These are phyloP conservation scores for Solanum bukasovii DNA, from an alignment of 257 asterid species.

Conservation along the genomic window DNA sequence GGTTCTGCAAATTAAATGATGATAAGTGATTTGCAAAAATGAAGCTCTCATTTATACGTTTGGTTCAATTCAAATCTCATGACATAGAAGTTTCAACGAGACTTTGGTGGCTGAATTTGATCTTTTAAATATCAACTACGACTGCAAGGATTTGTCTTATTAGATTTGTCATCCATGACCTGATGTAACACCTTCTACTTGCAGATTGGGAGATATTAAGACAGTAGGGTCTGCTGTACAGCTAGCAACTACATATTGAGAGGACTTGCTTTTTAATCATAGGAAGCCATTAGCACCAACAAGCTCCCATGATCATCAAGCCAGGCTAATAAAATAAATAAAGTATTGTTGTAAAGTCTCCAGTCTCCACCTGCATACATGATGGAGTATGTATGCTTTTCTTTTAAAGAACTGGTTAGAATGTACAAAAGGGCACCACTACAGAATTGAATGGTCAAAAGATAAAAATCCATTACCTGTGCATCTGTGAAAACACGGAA, in stretches of 20 bases:
- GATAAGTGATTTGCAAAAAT: background rate
- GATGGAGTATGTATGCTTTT: background rate
- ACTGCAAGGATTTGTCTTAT: background rate
- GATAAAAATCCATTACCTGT: slow-evolving; percentile 72
- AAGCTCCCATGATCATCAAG: background rate
- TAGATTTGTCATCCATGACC: background rate
- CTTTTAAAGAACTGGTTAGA: background rate
- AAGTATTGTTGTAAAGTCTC: background rate
- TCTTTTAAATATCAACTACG: background rate
- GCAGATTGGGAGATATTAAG: background rate
- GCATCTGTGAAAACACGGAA: slow-evolving; percentile 95
- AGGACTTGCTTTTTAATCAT: background rate
- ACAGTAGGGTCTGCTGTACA: background rate
- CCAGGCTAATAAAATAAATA: background rate
- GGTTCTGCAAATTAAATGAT: background rate
- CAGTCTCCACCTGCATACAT: background rate
- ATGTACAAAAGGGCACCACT: background rate
- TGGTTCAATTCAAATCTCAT: background rate
- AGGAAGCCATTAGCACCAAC: background rate
- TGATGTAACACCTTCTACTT: background rate
- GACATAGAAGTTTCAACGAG: background rate
- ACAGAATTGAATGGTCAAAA: background rate
- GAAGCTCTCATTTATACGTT: background rate
- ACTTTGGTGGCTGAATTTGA: background rate
- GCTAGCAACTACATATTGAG: background rate